Evolutionary conservation across 2,329 filamentous ascomycete species (phyloP).

Genomic region (Parafenestella ontariensis): DNA sequence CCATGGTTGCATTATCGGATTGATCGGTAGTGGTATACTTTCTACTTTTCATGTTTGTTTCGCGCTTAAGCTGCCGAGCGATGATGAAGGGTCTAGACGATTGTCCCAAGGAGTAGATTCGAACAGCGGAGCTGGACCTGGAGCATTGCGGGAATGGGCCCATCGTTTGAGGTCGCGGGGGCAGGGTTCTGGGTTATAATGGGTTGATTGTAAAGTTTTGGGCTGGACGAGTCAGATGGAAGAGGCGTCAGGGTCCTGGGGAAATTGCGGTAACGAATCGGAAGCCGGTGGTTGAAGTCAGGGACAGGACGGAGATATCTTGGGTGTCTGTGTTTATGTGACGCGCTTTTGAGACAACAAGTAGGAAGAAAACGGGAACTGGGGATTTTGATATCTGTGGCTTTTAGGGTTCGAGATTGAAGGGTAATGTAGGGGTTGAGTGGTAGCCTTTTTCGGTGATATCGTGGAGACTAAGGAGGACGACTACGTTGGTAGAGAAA

Average conservation of each 20-base stretch:
- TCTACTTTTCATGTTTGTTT: neutral
- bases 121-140: neutral
- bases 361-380: too few species aligned
- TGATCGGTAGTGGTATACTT: neutral
- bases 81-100: neutral
- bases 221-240: neutral
- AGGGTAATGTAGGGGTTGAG: too few species aligned
- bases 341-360: constrained; percentile 7
- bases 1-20: neutral
- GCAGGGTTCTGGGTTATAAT: neutral
- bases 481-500: neutral
- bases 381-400: too few species aligned
- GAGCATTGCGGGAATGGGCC: neutral
- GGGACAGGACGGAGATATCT: neutral
- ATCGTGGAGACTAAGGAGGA: too few species aligned
- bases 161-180: neutral
- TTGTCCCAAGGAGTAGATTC: neutral
- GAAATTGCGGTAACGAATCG: constrained; percentile 13
- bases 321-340: constrained; percentile 6
- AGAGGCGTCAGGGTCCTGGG: neutral
- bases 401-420: too few species aligned
- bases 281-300: constrained; percentile 2
- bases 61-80: neutral
- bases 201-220: neutral
- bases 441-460: too few species aligned